phyloP scores from a whole-genome alignment of 345 rosid species.

The Mercurialis annua region DNA sequence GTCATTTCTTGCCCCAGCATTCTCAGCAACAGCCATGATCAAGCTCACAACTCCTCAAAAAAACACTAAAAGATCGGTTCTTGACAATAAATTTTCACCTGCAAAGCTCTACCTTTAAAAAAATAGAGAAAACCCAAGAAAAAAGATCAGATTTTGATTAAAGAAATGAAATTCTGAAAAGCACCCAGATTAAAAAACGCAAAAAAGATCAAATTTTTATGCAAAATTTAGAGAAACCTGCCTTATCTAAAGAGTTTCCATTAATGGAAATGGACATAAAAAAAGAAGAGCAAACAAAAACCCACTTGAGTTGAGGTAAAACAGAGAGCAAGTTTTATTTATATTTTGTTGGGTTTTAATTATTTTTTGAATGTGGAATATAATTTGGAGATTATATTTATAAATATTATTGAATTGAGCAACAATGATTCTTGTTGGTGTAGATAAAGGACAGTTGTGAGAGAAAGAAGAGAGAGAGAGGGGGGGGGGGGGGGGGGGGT shows the following conservation, averaged over 20 bases:
- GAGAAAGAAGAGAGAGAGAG: conserved; percentile 9
- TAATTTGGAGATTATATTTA: not conserved
- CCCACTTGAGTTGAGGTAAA: conserved; percentile 17
- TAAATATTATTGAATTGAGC: conserved; percentile 13
- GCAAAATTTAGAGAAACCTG: conserved; percentile 25
- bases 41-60: conserved; percentile 3
- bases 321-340: conserved; percentile 15
- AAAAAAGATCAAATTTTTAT: not conserved
- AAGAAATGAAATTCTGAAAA: conserved; percentile 6
- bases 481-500: conserved; percentile 11
- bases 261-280: conserved; percentile 26
- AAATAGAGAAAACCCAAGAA: too few species aligned
- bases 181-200: conserved; percentile 10
- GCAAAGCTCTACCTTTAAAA: conserved; percentile 11
- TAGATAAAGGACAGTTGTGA: conserved; percentile 5
- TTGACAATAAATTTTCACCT: conserved; percentile 32
- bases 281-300: conserved; percentile 15
- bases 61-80: conserved; percentile 21
- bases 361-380: not conserved
- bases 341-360: not conserved
- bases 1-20: conserved; percentile 74
- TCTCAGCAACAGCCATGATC: conserved; percentile 96
- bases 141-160: conserved; percentile 10
- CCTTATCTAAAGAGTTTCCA: conserved; percentile 47
- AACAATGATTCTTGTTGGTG: conserved; percentile 15